Evolutionary conservation across 495 filamentous ascomycete genomes (phyloP).

Genomic region (Penicillium pancosmium): DNA sequence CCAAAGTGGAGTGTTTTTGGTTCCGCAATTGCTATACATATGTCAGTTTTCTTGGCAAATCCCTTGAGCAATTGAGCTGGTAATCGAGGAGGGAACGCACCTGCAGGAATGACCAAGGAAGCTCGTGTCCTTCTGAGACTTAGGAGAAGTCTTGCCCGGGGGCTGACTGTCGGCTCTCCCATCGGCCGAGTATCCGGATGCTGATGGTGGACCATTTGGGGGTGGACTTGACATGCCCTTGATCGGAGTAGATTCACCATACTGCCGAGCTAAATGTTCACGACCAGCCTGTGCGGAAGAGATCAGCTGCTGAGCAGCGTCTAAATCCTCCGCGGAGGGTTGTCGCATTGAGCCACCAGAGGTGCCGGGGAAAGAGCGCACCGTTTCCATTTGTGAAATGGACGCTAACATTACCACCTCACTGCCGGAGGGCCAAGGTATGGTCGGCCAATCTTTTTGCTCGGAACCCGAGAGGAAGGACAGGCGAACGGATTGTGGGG

Average conservation of each 20-base stretch:
- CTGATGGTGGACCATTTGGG: conserved; percentile 11
- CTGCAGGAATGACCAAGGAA: conserved; percentile 59
- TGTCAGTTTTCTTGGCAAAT: background rate
- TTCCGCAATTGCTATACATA: conserved; percentile 81
- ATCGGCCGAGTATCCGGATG: conserved; percentile 17
- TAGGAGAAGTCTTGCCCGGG: conserved; percentile 38
- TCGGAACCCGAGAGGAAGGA: conserved; percentile 1
- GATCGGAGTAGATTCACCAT: conserved; percentile 22
- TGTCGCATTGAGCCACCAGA: conserved; percentile 40
- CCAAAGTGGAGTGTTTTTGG: conserved; percentile 93
- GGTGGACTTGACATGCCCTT: conserved; percentile 19
- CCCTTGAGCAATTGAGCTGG: background rate
- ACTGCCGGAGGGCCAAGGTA: conserved; percentile 5
- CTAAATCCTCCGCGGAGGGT: conserved; percentile 49
- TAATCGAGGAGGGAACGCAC: conserved; percentile 33
- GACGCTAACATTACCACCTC: conserved; percentile 45
- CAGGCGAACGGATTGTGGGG: background rate
- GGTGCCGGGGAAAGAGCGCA: conserved; percentile 40
- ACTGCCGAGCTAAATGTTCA: conserved; percentile 38
- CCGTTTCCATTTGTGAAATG: conserved; percentile 45
- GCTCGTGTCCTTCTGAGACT: conserved; percentile 41
- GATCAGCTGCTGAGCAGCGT: conserved; percentile 51
- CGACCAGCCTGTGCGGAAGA: conserved; percentile 49
- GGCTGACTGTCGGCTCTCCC: conserved; percentile 13
- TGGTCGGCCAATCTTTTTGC: conserved; percentile 3